Conservation (phyloP, 2,329 filamentous ascomycete species). For the Didymella exigua region DNA sequence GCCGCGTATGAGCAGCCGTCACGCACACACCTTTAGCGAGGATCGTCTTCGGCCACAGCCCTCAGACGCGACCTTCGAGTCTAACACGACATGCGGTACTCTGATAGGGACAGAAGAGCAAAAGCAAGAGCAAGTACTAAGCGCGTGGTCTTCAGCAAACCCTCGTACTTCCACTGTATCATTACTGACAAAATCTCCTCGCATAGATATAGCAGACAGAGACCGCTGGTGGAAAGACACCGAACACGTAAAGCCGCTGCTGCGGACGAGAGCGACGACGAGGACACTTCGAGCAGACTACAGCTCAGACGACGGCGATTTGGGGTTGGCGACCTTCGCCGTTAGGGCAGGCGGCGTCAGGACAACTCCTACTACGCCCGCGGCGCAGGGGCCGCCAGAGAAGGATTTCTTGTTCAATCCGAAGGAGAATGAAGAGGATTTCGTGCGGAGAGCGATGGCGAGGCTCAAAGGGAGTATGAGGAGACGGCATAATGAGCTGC, state of each 20-base stretch:
- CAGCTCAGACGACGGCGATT: slow-evolving; percentile 7
- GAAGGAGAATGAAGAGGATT: slow-evolving; percentile 34
- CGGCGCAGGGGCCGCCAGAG: slow-evolving; percentile 13
- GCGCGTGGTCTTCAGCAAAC: neutral
- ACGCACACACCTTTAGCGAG: slow-evolving; percentile 18
- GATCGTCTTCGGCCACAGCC: neutral
- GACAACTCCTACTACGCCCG: slow-evolving; percentile 16
- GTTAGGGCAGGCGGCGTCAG: slow-evolving; percentile 4
- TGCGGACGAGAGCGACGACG: slow-evolving; percentile 8
- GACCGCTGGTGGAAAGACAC: slow-evolving; percentile 35
- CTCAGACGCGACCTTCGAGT: neutral
- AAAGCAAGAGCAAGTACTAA: slow-evolving; percentile 19
- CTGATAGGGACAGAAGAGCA: neutral
- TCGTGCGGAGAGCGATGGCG: slow-evolving; percentile 27
- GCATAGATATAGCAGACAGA: slow-evolving; percentile 23
- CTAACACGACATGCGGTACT: neutral
- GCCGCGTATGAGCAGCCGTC: slow-evolving; percentile 24
- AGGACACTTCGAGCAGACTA: slow-evolving; percentile 5
- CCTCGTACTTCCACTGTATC: slow-evolving; percentile 6
- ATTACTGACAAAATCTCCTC: slow-evolving; percentile 12
- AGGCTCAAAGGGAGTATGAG: slow-evolving; percentile 13
- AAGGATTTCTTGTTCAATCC: slow-evolving; percentile 37
- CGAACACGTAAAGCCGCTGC: slow-evolving; percentile 16
- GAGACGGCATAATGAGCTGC: slow-evolving; percentile 1
- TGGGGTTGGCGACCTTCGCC: slow-evolving; percentile 11